Conservation (phyloP, 805 yeast genomes). For the Hanseniaspora jakobsenii region DNA sequence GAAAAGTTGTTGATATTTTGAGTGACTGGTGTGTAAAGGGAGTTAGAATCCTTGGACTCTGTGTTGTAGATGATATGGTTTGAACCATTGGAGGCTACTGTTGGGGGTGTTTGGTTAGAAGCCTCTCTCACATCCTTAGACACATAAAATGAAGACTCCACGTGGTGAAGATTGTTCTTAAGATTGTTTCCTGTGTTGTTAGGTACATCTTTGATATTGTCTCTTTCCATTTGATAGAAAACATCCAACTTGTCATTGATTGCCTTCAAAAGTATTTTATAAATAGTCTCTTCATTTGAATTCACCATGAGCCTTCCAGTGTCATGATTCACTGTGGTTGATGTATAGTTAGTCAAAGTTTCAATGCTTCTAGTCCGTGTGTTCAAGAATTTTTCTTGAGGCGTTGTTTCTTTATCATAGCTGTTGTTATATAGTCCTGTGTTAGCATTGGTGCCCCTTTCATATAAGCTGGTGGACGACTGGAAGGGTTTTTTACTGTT, state of each 20-base stretch:
- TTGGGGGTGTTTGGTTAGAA: conserved; percentile 3
- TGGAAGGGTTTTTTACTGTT: too few relatives aligned
- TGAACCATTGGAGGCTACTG: neutral
- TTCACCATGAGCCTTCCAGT: conserved; percentile 10
- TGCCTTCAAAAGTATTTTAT: neutral
- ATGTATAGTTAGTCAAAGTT: neutral
- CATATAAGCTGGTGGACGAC: too few relatives aligned
- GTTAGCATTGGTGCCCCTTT: too few relatives aligned
- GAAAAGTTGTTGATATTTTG: too few relatives aligned
- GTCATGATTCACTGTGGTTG: conserved; percentile 2
- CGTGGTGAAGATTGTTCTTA: too few relatives aligned
- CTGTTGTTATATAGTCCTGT: neutral
- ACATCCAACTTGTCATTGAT: neutral
- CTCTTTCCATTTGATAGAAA: conserved; percentile 2
- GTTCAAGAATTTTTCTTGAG: neutral
- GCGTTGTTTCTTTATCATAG: neutral
- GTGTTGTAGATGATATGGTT: neutral
- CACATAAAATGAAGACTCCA: conserved; percentile 9
- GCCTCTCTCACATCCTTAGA: conserved; percentile 12
- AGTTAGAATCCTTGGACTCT: neutral
- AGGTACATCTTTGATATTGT: neutral
- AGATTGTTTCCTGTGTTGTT: neutral
- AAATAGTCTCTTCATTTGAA: conserved; percentile 2
- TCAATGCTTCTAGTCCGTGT: neutral
- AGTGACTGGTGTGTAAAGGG: neutral